A percentile compares a stretch with the other conserved stretches of the same genome.
phyloP scores from a whole-genome alignment of 352 stramenopile genomes.

The Thraustochytrium sp. region DNA sequence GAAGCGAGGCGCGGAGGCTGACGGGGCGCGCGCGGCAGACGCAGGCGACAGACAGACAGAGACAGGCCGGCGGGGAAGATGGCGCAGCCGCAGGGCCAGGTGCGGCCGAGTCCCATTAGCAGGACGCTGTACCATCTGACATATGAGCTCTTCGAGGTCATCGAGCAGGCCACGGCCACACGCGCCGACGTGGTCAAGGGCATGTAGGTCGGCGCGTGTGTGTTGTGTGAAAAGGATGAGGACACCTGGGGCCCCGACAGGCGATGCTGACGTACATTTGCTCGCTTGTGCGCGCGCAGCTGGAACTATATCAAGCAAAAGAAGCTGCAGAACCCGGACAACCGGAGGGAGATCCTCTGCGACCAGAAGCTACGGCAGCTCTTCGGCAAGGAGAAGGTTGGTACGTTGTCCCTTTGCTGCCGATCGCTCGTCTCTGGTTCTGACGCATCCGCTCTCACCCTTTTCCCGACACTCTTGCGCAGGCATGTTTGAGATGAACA shows the following conservation, averaged over 20 bases:
- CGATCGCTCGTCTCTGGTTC: neutral
- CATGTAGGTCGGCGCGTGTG: neutral
- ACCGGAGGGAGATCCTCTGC: constrained; percentile 87
- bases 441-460: neutral
- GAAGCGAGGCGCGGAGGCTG: too few species aligned
- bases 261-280: neutral
- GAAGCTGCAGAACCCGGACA: constrained; percentile 84
- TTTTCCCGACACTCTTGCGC: neutral
- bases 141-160: constrained; percentile 24
- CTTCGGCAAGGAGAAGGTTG: constrained; percentile 48
- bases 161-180: constrained; percentile 2
- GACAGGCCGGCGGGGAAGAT: too few species aligned
- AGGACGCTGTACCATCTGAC: constrained; percentile 20
- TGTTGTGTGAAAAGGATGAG: neutral
- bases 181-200: constrained; percentile 7
- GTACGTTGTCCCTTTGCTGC: neutral
- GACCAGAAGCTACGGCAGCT: constrained; percentile 68
- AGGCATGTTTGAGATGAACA: constrained; percentile 29
- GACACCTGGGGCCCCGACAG: neutral
- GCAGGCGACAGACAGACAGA: too few species aligned
- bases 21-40: too few species aligned
- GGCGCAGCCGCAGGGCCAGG: neutral
- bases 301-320: constrained; percentile 94
- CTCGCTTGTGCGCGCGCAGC: constrained; percentile 50
- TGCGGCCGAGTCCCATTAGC: neutral